phyloP scores from a whole-genome alignment of 2,329 filamentous ascomycete species.

The Ceratocystis cacaofunesta region DNA sequence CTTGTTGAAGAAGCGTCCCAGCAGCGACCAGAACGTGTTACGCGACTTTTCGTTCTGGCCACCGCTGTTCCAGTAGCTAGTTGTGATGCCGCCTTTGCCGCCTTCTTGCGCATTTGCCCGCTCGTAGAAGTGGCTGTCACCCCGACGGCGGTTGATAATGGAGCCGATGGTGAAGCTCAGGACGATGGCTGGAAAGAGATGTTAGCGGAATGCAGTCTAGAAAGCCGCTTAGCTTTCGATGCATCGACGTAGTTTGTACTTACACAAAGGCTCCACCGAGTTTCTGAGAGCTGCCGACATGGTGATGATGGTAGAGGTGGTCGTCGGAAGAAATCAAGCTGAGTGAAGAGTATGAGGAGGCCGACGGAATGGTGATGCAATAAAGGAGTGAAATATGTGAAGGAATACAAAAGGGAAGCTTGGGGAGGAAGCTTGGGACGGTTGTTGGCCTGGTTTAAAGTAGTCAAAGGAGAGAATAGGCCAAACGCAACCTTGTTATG shows the following conservation, averaged over 20 bases:
- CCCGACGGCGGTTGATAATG: slow-evolving; percentile 13
- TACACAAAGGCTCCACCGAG: slow-evolving; percentile 14
- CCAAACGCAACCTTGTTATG: not conserved
- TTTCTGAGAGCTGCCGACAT: slow-evolving; percentile 11
- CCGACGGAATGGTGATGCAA: not conserved
- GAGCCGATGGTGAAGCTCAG: slow-evolving; percentile 8
- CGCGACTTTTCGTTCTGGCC: slow-evolving; percentile 7
- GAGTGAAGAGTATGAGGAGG: not conserved
- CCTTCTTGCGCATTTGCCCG: slow-evolving; percentile 5
- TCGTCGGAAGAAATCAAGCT: not conserved
- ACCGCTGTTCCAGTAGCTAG: slow-evolving; percentile 11
- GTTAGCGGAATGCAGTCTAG: not conserved
- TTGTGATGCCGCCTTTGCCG: slow-evolving; percentile 10
- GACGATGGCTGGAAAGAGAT: slow-evolving; percentile 6
- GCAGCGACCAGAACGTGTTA: slow-evolving; percentile 19
- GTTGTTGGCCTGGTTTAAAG: slow-evolving; percentile 1
- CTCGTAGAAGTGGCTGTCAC: slow-evolving; percentile 10
- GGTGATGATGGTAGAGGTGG: not conserved
- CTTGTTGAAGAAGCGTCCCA: slow-evolving; percentile 23
- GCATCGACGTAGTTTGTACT: not conserved
- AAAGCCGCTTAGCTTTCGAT: not conserved
- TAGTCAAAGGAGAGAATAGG: not conserved
- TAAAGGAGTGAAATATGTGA: slow-evolving; percentile 6
- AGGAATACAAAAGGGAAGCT: not conserved
- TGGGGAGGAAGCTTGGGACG: not conserved